phyloP scores from a whole-genome alignment of 495 filamentous ascomycete species.

The Aspergillus baeticus region DNA sequence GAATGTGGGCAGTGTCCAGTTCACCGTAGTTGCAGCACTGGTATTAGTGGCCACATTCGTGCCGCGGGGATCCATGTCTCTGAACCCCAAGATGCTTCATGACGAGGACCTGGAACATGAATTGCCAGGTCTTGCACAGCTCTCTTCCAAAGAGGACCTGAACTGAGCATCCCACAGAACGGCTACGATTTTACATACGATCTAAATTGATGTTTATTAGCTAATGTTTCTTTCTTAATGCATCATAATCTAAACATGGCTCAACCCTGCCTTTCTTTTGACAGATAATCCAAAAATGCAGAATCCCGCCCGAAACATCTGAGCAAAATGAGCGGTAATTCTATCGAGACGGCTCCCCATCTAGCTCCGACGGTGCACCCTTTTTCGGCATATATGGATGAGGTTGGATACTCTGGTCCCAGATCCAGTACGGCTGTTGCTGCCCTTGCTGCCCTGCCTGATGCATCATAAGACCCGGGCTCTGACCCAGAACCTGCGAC shows the following conservation, averaged over 20 bases:
- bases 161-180: not conserved
- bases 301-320: not conserved
- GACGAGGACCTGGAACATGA: slow-evolving; percentile 30
- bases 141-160: slow-evolving; percentile 14
- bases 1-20: slow-evolving; percentile 40
- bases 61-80: slow-evolving; percentile 27
- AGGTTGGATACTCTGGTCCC: slow-evolving; percentile 20
- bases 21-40: slow-evolving; percentile 33
- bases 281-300: not conserved
- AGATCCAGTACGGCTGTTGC: slow-evolving; percentile 25
- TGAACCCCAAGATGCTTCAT: slow-evolving; percentile 39
- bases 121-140: slow-evolving; percentile 9
- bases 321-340: not conserved
- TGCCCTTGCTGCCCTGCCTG: not conserved
- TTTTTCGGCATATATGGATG: slow-evolving; percentile 5
- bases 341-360: slow-evolving; percentile 15
- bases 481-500: not conserved
- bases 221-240: not conserved
- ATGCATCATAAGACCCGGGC: too few relatives aligned
- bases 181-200: not conserved
- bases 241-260: too few relatives aligned
- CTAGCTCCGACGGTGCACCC: slow-evolving; percentile 29
- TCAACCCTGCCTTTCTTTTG: too few relatives aligned
- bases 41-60: slow-evolving; percentile 39
- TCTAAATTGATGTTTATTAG: not conserved